Conservation (phyloP, 2,329 filamentous ascomycete species). For the Apiospora koreana region DNA sequence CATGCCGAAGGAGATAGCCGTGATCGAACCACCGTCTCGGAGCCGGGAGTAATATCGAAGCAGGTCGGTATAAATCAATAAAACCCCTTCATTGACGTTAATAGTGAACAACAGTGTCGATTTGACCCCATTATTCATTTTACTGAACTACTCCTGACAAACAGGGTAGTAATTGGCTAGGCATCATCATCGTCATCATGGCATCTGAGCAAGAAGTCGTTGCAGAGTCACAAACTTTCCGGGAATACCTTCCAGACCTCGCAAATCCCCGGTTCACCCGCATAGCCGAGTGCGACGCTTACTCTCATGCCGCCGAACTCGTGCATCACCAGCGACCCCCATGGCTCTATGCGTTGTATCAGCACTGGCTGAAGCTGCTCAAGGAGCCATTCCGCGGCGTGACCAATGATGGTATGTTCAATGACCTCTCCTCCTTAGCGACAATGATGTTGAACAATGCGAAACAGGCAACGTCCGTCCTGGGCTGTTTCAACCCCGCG, state of each 20-base stretch:
- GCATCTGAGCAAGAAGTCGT: neutral
- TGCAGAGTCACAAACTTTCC: neutral
- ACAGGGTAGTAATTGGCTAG: neutral
- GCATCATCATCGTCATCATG: neutral
- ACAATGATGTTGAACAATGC: neutral
- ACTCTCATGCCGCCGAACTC: conserved; percentile 63
- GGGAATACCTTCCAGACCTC: conserved; percentile 62
- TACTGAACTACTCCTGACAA: no score
- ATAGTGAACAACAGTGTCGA: no score
- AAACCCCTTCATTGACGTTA: neutral
- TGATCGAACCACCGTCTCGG: neutral
- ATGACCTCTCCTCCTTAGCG: conserved; percentile 32
- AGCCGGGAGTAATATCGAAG: neutral
- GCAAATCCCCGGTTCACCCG: conserved; percentile 60
- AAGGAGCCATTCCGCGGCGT: conserved; percentile 71
- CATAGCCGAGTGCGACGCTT: conserved; percentile 62
- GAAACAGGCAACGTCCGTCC: conserved; percentile 43
- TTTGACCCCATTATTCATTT: neutral
- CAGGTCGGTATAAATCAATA: neutral
- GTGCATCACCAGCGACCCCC: conserved; percentile 60
- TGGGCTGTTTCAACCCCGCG: conserved; percentile 58
- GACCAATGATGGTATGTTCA: conserved; percentile 61
- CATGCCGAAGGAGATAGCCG: conserved; percentile 1
- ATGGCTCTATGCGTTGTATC: conserved; percentile 64
- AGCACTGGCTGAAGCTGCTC: conserved; percentile 59